Evolutionary conservation across 495 filamentous ascomycete genomes (phyloP).

Genomic region (Tetracladium setigerum): DNA sequence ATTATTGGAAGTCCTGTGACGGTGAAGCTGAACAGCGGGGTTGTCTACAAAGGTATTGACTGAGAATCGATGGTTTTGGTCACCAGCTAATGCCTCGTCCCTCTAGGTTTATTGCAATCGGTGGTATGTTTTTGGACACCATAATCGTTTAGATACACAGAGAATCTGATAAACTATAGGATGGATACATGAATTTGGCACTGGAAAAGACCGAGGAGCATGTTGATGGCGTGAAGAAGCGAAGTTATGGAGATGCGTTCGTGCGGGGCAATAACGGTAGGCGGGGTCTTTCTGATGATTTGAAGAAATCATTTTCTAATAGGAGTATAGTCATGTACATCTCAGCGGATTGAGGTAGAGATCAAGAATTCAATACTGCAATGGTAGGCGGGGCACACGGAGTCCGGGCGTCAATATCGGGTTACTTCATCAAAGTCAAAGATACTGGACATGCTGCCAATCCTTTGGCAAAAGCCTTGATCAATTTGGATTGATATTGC

Average conservation of each 20-base stretch:
- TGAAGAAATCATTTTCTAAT: conserved; percentile 6
- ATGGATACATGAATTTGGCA: conserved; percentile 99
- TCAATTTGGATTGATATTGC: too few relatives aligned
- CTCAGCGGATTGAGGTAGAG: conserved; percentile 48
- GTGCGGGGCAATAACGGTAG: conserved; percentile 93
- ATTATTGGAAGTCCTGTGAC: conserved; percentile 89
- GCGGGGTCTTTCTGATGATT: conserved; percentile 8
- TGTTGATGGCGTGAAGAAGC: conserved; percentile 70
- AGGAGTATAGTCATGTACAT: conserved; percentile 63
- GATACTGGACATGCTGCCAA: too few relatives aligned
- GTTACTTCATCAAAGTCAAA: too few relatives aligned
- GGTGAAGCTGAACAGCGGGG: conserved; percentile 92
- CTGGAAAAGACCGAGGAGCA: conserved; percentile 91
- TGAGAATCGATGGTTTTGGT: not conserved
- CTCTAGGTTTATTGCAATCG: conserved; percentile 79
- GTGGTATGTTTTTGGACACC: too few relatives aligned
- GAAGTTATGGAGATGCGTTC: conserved; percentile 91
- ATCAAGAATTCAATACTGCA: conserved; percentile 2
- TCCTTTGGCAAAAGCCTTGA: too few relatives aligned
- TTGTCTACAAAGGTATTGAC: conserved; percentile 81
- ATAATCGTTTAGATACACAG: too few relatives aligned
- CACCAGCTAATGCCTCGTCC: too few relatives aligned
- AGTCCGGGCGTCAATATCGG: too few relatives aligned
- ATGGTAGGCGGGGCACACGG: too few relatives aligned
- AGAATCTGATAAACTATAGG: too few relatives aligned